Base-by-base conservation (phyloP, 257 asterid genomes). In the Penstemon eatonii region DNA sequence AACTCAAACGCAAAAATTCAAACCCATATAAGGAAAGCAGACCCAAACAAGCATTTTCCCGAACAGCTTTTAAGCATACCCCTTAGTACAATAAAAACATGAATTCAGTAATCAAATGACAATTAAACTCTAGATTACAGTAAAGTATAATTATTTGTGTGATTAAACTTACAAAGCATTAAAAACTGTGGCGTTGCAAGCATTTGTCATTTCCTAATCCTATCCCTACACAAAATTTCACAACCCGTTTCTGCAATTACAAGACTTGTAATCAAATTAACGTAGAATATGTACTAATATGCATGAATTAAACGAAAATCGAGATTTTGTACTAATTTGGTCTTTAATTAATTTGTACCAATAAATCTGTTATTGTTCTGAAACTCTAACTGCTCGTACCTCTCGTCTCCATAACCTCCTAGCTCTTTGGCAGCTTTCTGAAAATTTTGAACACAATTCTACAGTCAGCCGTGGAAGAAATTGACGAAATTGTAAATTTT, bases 311-410 rank as follows among this genome's bases (percentile, higher is more conserved):
- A n/a, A n/a, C n/a, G n/a, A n/a, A n/a, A n/a, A n/a, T n/a, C n/a
- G n/a, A n/a, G n/a, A n/a, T n/a, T n/a, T n/a, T n/a, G n/a, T n/a
- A n/a, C n/a, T n/a, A n/a, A n/a, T n/a, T n/a, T n/a, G n/a, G n/a
- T n/a, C n/a, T n/a, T n/a, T n/a, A n/a, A n/a, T n/a, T n/a, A n/a
- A n/a, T n/a, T n/a, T n/a, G n/a, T n/a, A n/a, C n/a, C n/a, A n/a
- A n/a, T n/a, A n/a, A n/a, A n/a, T n/a, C n/a, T n/a, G 75, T 74
- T 91, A 91, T 15, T 82, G 70, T 82, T 81, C 78, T 91, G 99
- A 86, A 94, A 94, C 82, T 94, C 99, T n/a, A 89, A 89, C 79
- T 89, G 85, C 83, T 94, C 99, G 33, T 94, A 94, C 80, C 96
- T 80, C 82, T 94, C 97, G 7, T 82, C 96, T 42, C 99, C 97